These are phyloP conservation scores for Pseudocercospora vitis DNA, from an alignment of 2,329 filamentous ascomycete genomes.

Conservation along the genomic window DNA sequence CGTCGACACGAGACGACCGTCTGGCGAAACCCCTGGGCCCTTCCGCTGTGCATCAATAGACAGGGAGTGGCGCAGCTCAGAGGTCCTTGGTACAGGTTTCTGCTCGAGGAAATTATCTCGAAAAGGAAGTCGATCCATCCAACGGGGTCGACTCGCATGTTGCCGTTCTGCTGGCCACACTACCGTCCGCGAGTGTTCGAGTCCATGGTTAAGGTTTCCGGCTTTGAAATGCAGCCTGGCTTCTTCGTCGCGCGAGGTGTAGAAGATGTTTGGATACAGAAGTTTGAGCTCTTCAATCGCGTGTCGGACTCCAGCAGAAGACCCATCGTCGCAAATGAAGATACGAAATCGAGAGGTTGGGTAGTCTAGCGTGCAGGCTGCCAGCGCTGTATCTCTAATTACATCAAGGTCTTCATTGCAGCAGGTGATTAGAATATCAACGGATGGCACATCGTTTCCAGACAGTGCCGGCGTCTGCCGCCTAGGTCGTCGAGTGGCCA, in stretches of 20 bases:
- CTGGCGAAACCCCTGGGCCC: background rate
- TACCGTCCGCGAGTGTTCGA: constrained; percentile 10
- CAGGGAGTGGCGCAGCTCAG: background rate
- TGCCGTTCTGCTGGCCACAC: background rate
- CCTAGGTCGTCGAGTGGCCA: background rate
- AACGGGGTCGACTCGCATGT: background rate
- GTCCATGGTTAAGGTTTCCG: constrained; percentile 62
- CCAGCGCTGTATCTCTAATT: constrained; percentile 44
- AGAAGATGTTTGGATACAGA: constrained; percentile 44
- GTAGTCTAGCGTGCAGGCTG: constrained; percentile 44
- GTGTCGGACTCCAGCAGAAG: constrained; percentile 38
- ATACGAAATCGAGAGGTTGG: constrained; percentile 41
- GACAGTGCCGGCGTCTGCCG: background rate
- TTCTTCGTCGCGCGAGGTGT: constrained; percentile 45
- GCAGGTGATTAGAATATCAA: constrained; percentile 48
- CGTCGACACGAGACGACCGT: background rate
- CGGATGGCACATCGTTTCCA: constrained; percentile 39
- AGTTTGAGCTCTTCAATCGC: constrained; percentile 39
- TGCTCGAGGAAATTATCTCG: background rate
- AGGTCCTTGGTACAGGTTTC: constrained; percentile 1
- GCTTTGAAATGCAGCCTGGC: constrained; percentile 58
- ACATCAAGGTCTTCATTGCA: constrained; percentile 47
- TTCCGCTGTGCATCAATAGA: constrained; percentile 1
- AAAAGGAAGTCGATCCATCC: constrained; percentile 9
- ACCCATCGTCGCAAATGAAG: constrained; percentile 45